These are phyloP conservation scores for Amanita muscaria DNA, from an alignment of 768 basidiomycete genomes.

Conservation along the genomic window DNA sequence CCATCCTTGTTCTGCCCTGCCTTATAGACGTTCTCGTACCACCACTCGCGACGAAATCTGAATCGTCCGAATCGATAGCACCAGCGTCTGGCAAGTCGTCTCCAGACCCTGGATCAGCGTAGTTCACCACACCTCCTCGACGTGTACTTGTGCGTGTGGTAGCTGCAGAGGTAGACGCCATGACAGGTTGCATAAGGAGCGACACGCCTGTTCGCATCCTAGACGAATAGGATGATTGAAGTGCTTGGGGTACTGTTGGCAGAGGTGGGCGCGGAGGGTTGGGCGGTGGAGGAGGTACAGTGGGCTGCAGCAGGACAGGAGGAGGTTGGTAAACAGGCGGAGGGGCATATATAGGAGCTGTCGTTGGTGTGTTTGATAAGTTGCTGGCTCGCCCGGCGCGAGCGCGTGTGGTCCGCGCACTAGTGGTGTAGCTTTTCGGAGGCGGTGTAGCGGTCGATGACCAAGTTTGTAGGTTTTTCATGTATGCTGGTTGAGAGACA, in stretches of 20 bases:
- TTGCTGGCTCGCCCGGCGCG: conserved; percentile 34
- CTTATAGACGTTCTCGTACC: conserved; percentile 51
- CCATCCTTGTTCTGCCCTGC: conserved; percentile 34
- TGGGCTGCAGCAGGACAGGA: conserved; percentile 22
- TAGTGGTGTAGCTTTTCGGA: conserved; percentile 30
- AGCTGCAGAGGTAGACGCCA: conserved; percentile 31
- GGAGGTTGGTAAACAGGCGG: conserved; percentile 31
- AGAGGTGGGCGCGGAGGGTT: conserved; percentile 51
- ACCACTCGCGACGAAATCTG: conserved; percentile 64
- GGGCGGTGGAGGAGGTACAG: conserved; percentile 25
- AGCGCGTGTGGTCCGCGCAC: conserved; percentile 33
- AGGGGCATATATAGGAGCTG: conserved; percentile 16
- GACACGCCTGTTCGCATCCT: conserved; percentile 87
- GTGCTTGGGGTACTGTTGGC: conserved; percentile 58
- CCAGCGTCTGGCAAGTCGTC: conserved; percentile 79
- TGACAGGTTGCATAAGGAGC: conserved; percentile 83
- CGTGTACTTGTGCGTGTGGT: conserved; percentile 40
- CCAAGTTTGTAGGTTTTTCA: conserved; percentile 67
- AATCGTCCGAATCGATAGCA: conserved; percentile 77
- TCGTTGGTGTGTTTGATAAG: conserved; percentile 26
- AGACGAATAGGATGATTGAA: conserved; percentile 77
- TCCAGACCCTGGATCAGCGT: conserved; percentile 77
- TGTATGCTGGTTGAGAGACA: conserved; percentile 37
- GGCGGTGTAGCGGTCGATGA: conserved; percentile 50
- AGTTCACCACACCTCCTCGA: conserved; percentile 70